Percentiles rank a stretch among this genome's conserved stretches.
Conservation (phyloP, 192 early-diverging fungal species). For the Coemansia sp. region DNA sequence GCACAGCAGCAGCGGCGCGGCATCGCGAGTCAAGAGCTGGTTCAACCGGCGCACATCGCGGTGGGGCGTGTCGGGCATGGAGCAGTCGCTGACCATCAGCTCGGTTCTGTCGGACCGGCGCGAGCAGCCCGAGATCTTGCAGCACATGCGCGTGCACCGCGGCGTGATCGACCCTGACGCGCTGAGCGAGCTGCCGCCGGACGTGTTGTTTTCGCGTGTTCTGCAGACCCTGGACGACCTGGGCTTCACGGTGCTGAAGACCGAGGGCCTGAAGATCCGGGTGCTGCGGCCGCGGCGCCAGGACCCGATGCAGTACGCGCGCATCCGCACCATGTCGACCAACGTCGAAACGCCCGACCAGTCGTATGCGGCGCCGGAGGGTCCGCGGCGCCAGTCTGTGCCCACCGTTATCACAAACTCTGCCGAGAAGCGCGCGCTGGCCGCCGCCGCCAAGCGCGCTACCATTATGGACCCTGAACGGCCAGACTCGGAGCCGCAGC, state of each 20-base stretch:
- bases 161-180: slow-evolving; percentile 73
- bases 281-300: slow-evolving; percentile 45
- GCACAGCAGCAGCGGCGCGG: slow-evolving; percentile 48
- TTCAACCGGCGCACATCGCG: slow-evolving; percentile 62
- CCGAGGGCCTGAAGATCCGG: slow-evolving; percentile 52
- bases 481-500: slow-evolving; percentile 26
- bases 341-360: slow-evolving; percentile 16
- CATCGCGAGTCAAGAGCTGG: slow-evolving; percentile 76
- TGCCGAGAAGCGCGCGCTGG: slow-evolving; percentile 25
- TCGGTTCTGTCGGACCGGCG: slow-evolving; percentile 39
- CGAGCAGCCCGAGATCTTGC: slow-evolving; percentile 51
- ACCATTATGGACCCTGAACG: slow-evolving; percentile 46
- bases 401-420: slow-evolving; percentile 27
- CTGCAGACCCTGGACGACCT: slow-evolving; percentile 58
- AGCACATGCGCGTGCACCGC: slow-evolving; percentile 69
- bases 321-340: slow-evolving; percentile 44
- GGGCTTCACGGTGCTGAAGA: slow-evolving; percentile 52
- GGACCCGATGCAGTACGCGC: slow-evolving; percentile 6
- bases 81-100: slow-evolving; percentile 40
- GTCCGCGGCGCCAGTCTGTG: slow-evolving; percentile 47
- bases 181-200: slow-evolving; percentile 64
- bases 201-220: slow-evolving; percentile 67
- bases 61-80: slow-evolving; percentile 31
- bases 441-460: slow-evolving; percentile 38
- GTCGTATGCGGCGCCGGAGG: slow-evolving; percentile 14